Evolutionary conservation across 345 rosid genomes (phyloP), one percentile per base, ranked within the genome.

Genomic region (Brassica rapa): DNA sequence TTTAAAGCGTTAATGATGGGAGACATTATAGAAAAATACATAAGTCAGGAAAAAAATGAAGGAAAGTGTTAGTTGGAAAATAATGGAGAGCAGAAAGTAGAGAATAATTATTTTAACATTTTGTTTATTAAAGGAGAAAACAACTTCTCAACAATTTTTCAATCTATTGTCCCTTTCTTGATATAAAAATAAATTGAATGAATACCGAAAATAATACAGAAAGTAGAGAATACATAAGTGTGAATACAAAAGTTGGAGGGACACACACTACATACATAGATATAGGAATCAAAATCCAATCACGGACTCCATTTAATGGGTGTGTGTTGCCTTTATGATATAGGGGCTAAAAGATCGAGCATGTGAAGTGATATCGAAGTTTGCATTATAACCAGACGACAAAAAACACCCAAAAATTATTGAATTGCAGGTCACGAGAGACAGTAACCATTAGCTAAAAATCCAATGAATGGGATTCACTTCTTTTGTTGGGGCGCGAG

Each of bases 51-150:
- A 32, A 9, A 9, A 60, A 55, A 6, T 2, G n/a, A 57, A n/a
- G 57, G 66, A 41, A 43, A 74, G 55, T 62, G 57, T 69, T 51
- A 35, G 75, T 68, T 69, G 75, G 15, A 71, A 74, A 80, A 49
- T 49, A 51, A 73, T 68, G 82, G 70, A 59, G 78, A 67, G 78
- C 65, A 41, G 55, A 80, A 74, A 70, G 83, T 16, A 63, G 62
- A 39, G 62, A 74, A 80, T 30, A 37, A 14, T 6, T 27, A 23
- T 21, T 72, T 77, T 29, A 62, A 68, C 71, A 74, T 53, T 67
- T 73, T 79, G 71, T 79, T 75, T 43, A 70, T 62, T 19, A 74
- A 75, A 65, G 67, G 67, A 75, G 68, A 75, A 80, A 80, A 71
- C 80, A 75, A 75, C 72, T 29, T 70, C 15, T 74, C 83, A 75